These are phyloP conservation scores for Phytophthora multivora DNA, from an alignment of 352 stramenopile species.

Conservation along the genomic window DNA sequence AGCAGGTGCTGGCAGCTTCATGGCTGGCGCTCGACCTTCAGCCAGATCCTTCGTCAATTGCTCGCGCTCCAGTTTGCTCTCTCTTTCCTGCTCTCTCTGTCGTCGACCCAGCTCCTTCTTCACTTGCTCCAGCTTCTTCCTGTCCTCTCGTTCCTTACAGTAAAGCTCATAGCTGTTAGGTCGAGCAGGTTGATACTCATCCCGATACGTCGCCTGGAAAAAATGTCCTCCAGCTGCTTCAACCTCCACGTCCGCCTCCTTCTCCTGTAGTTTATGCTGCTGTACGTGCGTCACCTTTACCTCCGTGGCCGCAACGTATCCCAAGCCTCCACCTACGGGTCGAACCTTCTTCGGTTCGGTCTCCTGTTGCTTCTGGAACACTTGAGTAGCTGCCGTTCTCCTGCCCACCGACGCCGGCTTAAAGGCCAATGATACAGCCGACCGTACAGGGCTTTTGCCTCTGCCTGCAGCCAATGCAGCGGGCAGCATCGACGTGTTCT, in stretches of 20 bases:
- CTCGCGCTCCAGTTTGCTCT: constrained; percentile 72
- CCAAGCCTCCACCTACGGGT: constrained; percentile 26
- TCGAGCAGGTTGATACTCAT: constrained; percentile 87
- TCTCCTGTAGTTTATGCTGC: constrained; percentile 10
- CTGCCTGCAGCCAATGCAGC: constrained; percentile 43
- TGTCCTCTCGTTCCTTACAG: constrained; percentile 78
- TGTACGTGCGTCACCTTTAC: constrained; percentile 37
- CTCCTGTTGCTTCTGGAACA: constrained; percentile 24
- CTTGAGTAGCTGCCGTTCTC: constrained; percentile 23
- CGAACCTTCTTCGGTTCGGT: constrained; percentile 10
- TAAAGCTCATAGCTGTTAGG: constrained; percentile 91
- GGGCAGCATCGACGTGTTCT: constrained; percentile 58
- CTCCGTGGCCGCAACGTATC: constrained; percentile 50
- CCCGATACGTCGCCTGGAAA: constrained; percentile 76
- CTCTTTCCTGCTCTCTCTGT: constrained; percentile 72
- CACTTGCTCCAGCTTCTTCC: constrained; percentile 82
- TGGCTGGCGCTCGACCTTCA: constrained; percentile 60
- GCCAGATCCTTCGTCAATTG: constrained; percentile 73
- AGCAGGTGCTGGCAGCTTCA: constrained; percentile 52
- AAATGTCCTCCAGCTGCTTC: constrained; percentile 42
- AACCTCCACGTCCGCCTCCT: constrained; percentile 21
- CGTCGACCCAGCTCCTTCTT: constrained; percentile 80
- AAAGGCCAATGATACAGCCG: constrained; percentile 58
- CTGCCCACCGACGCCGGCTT: constrained; percentile 58
- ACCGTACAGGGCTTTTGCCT: constrained; percentile 42